phyloP scores from a whole-genome alignment of 2,329 filamentous ascomycete species.

The Claviceps sp. region DNA sequence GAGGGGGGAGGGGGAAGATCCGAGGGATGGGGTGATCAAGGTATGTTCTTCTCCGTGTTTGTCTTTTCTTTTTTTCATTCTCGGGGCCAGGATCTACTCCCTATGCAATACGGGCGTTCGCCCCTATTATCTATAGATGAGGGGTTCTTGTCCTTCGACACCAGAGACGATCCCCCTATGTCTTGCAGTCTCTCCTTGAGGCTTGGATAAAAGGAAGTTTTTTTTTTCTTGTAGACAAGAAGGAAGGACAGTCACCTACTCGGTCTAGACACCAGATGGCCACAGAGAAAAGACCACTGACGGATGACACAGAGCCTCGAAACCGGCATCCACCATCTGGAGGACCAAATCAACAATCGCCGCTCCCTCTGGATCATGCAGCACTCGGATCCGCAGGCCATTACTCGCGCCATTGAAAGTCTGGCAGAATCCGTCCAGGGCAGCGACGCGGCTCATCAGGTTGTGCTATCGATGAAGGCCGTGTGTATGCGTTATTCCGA shows the following conservation, averaged over 20 bases:
- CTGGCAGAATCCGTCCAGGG: slow-evolving; percentile 16
- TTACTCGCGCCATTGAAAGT: slow-evolving; percentile 20
- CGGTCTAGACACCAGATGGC: too few relatives aligned
- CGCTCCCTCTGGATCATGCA: slow-evolving; percentile 23
- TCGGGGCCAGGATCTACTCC: too few relatives aligned
- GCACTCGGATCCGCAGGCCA: slow-evolving; percentile 17
- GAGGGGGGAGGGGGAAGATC: slow-evolving; percentile 12
- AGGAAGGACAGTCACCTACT: too few relatives aligned
- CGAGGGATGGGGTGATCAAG: slow-evolving; percentile 17
- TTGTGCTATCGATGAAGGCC: slow-evolving; percentile 14
- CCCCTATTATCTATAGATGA: too few relatives aligned
- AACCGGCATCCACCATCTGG: slow-evolving; percentile 19
- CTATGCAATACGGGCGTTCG: too few relatives aligned
- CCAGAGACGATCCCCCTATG: too few relatives aligned
- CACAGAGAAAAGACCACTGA: neutral
- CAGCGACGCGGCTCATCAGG: slow-evolving; percentile 14
- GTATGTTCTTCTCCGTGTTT: slow-evolving; percentile 8
- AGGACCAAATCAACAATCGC: slow-evolving; percentile 23
- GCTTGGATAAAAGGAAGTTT: too few relatives aligned
- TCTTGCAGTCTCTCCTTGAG: too few relatives aligned
- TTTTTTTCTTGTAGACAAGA: too few relatives aligned
- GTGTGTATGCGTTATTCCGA: slow-evolving; percentile 3
- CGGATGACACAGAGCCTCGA: slow-evolving; percentile 16
- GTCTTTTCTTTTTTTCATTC: neutral
- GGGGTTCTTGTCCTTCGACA: too few relatives aligned